phyloP scores from a whole-genome alignment of 2,329 filamentous ascomycete genomes.

The Leptographium flavum region DNA sequence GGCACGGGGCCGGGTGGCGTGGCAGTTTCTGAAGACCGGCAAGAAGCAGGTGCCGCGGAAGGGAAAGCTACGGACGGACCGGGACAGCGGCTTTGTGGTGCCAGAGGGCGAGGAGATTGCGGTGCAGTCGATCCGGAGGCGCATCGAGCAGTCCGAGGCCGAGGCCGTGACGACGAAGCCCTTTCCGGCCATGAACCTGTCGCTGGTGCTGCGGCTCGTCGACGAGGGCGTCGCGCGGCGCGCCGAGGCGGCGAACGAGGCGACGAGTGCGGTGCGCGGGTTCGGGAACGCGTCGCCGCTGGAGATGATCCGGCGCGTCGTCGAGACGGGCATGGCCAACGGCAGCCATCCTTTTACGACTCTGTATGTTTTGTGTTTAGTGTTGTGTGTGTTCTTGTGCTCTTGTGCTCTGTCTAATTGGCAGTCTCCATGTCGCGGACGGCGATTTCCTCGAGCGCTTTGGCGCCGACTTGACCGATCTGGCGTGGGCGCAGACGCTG shows the following conservation, averaged over 20 bases:
- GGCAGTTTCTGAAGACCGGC: neutral
- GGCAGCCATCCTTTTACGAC: conserved; percentile 8
- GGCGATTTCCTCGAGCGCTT: conserved; percentile 1
- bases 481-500: conserved; percentile 5
- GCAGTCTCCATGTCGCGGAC: conserved; percentile 7
- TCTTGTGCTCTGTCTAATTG: neutral
- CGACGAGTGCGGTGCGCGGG: neutral
- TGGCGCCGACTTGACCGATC: conserved; percentile 3
- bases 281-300: conserved; percentile 1
- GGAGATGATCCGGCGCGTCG: conserved; percentile 2
- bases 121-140: neutral
- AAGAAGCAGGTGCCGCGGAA: too few relatives aligned
- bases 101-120: conserved; percentile 28
- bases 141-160: too few relatives aligned
- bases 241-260: neutral
- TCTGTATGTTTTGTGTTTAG: conserved; percentile 6
- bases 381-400: neutral
- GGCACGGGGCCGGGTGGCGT: neutral
- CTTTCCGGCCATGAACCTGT: conserved; percentile 4
- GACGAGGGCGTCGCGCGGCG: neutral
- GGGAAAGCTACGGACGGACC: too few relatives aligned
- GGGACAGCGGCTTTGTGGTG: conserved; percentile 16
- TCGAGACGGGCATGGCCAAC: conserved; percentile 1
- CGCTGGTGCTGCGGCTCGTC: neutral
- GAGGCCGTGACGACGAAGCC: too few relatives aligned